A percentile compares a stretch with the other conserved stretches of the same genome.
These are phyloP conservation scores for Phytophthora idaei DNA, from an alignment of 352 stramenopile genomes.

Conservation along the genomic window DNA sequence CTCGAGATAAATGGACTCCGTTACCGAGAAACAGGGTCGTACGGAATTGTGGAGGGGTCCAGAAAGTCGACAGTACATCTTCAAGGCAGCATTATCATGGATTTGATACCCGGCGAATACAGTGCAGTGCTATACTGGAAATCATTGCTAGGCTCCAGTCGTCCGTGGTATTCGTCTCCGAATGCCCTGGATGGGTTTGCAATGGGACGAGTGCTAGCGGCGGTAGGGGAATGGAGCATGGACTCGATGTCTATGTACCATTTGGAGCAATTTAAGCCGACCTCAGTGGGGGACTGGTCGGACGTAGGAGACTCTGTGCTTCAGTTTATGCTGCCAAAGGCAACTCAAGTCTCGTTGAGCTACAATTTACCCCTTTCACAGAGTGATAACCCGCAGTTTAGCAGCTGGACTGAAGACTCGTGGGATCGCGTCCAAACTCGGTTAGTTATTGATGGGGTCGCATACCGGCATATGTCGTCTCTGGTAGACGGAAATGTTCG, in stretches of 20 bases:
- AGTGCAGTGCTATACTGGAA: conserved; percentile 69
- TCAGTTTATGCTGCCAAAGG: conserved; percentile 66
- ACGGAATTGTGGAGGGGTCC: conserved; percentile 53
- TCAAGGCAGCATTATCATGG: conserved; percentile 65
- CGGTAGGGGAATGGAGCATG: conserved; percentile 51
- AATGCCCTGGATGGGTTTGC: conserved; percentile 71
- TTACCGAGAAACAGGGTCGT: conserved; percentile 76
- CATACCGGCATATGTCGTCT: conserved; percentile 72
- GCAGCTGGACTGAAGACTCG: conserved; percentile 42
- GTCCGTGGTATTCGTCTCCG: conserved; percentile 68
- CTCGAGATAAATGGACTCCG: conserved; percentile 68
- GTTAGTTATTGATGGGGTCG: conserved; percentile 68
- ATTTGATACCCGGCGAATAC: conserved; percentile 71
- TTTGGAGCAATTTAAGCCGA: conserved; percentile 44
- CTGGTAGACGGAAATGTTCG: conserved; percentile 70
- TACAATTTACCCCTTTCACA: conserved; percentile 80
- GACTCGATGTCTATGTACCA: conserved; percentile 64
- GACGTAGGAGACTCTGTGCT: conserved; percentile 80
- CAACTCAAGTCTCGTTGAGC: conserved; percentile 62
- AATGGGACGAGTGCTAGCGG: conserved; percentile 66
- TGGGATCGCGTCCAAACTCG: conserved; percentile 69
- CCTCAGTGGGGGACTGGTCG: conserved; percentile 57
- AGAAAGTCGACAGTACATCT: conserved; percentile 65
- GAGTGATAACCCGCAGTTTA: conserved; percentile 74
- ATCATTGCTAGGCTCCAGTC: conserved; percentile 45